Percentiles rank a stretch among this genome's conserved stretches.
phyloP scores from a whole-genome alignment of 2,329 filamentous ascomycete genomes.

The Curvularia verruculosa region DNA sequence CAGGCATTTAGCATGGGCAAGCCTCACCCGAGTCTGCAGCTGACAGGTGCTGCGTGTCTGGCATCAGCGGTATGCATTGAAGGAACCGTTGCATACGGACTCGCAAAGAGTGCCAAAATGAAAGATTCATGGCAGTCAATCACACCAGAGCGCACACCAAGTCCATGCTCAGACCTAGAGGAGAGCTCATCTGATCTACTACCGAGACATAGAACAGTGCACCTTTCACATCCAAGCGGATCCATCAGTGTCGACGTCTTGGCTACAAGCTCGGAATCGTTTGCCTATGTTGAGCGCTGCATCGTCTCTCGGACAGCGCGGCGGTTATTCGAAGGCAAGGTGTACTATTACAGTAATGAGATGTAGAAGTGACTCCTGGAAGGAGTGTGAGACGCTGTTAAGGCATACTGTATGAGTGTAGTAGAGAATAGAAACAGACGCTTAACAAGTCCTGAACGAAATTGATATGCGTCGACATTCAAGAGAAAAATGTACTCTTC shows the following conservation, averaged over 20 bases:
- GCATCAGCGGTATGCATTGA: constrained; percentile 37
- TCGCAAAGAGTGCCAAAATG: constrained; percentile 7
- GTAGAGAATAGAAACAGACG: background rate
- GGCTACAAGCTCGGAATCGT: constrained; percentile 20
- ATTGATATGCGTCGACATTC: background rate
- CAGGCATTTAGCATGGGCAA: constrained; percentile 43
- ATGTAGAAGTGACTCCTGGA: background rate
- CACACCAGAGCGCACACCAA: constrained; percentile 19
- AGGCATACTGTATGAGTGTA: background rate
- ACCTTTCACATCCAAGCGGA: constrained; percentile 34
- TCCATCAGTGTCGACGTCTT: constrained; percentile 35
- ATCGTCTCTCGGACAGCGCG: constrained; percentile 43
- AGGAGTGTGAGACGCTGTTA: background rate
- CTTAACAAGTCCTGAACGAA: background rate
- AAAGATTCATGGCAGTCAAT: constrained; percentile 6
- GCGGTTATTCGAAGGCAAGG: constrained; percentile 38
- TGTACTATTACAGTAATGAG: constrained; percentile 2
- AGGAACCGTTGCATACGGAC: constrained; percentile 33
- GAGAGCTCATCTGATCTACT: constrained; percentile 6
- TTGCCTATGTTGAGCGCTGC: constrained; percentile 32
- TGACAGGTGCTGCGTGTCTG: constrained; percentile 44
- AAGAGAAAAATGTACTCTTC: background rate
- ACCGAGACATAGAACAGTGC: constrained; percentile 10
- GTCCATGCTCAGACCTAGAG: constrained; percentile 13
- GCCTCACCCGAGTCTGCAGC: constrained; percentile 41